Evolutionary conservation across 306 rosid genomes (phyloP).

Genomic region (Rosa lucieae): DNA sequence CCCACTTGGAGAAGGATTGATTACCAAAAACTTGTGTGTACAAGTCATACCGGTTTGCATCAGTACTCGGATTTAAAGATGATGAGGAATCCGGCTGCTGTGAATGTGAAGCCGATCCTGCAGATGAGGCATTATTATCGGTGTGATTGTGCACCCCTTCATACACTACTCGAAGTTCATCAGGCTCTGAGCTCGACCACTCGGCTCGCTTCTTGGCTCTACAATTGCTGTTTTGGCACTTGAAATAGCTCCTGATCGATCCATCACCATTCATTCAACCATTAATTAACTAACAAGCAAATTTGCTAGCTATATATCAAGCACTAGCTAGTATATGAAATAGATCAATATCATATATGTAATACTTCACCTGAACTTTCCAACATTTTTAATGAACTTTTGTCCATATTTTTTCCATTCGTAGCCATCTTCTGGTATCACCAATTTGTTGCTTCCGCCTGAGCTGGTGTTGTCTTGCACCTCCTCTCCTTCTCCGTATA

Average conservation of each 20-base stretch:
- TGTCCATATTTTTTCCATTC: background rate
- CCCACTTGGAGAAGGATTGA: background rate
- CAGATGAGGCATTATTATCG: background rate
- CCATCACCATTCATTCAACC: no score
- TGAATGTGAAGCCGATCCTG: background rate
- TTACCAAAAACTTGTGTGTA: background rate
- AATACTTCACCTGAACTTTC: background rate
- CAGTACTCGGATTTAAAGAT: background rate
- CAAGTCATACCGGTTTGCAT: background rate
- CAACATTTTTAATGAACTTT: background rate
- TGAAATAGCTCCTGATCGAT: background rate
- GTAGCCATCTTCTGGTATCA: background rate
- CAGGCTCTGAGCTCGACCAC: background rate
- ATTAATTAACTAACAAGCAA: no score
- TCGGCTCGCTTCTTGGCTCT: background rate
- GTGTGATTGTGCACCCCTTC: background rate
- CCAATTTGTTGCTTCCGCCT: background rate
- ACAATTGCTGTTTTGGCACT: background rate
- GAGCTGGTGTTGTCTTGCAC: background rate
- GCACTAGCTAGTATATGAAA: no score
- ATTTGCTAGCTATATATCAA: no score
- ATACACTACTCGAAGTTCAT: background rate
- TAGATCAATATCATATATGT: no score
- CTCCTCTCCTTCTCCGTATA: background rate
- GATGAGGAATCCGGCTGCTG: background rate